Conservation (phyloP, 352 stramenopile genomes). For the Globisporangium cederbergense region DNA sequence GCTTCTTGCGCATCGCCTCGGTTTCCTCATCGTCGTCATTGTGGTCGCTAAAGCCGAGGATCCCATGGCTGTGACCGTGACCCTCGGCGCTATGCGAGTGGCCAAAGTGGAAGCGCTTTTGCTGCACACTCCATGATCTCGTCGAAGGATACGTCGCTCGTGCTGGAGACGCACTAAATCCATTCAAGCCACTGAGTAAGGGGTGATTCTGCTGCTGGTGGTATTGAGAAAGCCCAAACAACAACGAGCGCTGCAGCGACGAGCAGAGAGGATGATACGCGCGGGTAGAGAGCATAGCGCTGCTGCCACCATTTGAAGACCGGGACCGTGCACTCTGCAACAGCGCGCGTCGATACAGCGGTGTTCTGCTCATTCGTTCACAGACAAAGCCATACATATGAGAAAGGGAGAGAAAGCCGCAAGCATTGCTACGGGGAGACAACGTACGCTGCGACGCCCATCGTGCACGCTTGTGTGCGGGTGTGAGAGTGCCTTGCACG, state of each 20-base stretch:
- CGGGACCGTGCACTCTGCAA: constrained; percentile 5
- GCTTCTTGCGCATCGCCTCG: constrained; percentile 19
- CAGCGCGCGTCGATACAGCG: constrained; percentile 9
- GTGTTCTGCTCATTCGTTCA: not conserved
- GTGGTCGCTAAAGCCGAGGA: constrained; percentile 23
- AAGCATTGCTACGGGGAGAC: too few relatives aligned
- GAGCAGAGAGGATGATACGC: not conserved
- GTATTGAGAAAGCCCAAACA: not conserved
- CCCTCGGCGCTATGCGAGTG: constrained; percentile 13
- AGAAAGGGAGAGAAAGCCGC: not conserved
- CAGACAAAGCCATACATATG: not conserved
- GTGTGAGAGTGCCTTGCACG: not conserved
- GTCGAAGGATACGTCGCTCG: not conserved
- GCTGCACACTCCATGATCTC: not conserved
- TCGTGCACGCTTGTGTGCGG: not conserved
- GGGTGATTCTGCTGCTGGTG: not conserved
- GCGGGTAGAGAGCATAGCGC: not conserved
- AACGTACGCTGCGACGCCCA: constrained; percentile 13
- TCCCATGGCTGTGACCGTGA: constrained; percentile 39
- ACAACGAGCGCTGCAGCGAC: not conserved
- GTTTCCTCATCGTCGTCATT: constrained; percentile 30
- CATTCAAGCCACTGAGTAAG: not conserved
- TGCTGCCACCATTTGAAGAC: not conserved
- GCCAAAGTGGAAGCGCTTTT: constrained; percentile 9
- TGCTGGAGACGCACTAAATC: not conserved